Percentiles rank a stretch among this genome's conserved stretches.
phyloP scores from a whole-genome alignment of 345 rosid species.

The Aethionema arabicum region DNA sequence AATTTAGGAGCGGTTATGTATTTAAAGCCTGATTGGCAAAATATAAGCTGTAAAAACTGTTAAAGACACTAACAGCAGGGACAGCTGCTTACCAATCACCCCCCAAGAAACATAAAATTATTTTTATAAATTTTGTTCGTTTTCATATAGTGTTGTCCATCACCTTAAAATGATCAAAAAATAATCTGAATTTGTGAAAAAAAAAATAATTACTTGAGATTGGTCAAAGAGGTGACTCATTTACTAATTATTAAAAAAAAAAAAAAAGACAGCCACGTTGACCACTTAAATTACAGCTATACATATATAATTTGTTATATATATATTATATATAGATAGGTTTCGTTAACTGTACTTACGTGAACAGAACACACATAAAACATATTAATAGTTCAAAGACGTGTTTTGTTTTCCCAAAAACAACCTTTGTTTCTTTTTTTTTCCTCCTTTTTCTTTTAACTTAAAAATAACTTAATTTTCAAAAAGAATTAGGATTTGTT shows the following conservation, averaged over 20 bases:
- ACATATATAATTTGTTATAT: background rate
- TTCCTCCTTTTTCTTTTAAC: conserved; percentile 11
- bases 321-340: background rate
- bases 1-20: too few relatives aligned
- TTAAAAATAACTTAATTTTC: conserved; percentile 13
- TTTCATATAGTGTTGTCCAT: conserved; percentile 29
- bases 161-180: conserved; percentile 17
- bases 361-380: conserved; percentile 24
- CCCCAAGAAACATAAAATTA: background rate
- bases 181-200: background rate
- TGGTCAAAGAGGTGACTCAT: conserved; percentile 31
- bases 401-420: conserved; percentile 33
- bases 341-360: conserved; percentile 33
- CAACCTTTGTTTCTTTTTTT: conserved; percentile 24
- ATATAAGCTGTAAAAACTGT: too few relatives aligned
- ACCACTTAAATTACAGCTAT: conserved; percentile 27
- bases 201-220: conserved; percentile 13
- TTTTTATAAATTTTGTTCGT: background rate
- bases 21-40: too few relatives aligned
- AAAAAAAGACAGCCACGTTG: conserved; percentile 38
- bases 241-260: conserved; percentile 28
- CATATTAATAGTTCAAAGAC: conserved; percentile 26
- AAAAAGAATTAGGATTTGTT: background rate
- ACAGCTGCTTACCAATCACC: too few relatives aligned
- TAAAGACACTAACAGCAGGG: too few relatives aligned